A percentile compares a stretch with the other conserved stretches of the same genome.
phyloP scores from a whole-genome alignment of 2,329 filamentous ascomycete genomes.

The Colletotrichum tropicicola region DNA sequence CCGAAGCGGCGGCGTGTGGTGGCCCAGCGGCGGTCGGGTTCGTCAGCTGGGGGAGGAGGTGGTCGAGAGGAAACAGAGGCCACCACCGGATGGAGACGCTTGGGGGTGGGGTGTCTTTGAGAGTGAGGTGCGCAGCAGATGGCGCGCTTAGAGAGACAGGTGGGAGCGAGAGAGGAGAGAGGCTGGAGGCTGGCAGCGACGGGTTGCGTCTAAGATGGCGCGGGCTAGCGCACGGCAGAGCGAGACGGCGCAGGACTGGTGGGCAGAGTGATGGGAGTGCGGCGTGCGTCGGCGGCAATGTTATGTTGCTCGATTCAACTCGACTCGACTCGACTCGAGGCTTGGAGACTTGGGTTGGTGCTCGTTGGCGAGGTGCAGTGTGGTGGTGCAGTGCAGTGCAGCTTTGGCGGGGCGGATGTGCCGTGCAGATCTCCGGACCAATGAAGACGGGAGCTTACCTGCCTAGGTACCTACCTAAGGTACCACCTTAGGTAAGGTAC shows the following conservation, averaged over 20 bases:
- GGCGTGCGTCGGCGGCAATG: too few species aligned
- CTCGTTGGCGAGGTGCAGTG: too few species aligned
- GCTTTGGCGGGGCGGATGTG: conserved; percentile 18
- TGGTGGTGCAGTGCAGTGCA: background rate
- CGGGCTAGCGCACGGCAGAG: too few species aligned
- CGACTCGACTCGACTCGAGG: too few species aligned
- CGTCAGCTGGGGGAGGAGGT: background rate
- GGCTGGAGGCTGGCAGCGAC: background rate
- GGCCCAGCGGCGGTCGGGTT: background rate
- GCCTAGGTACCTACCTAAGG: background rate
- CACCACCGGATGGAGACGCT: background rate
- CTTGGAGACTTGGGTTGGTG: too few species aligned
- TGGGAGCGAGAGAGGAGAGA: too few species aligned
- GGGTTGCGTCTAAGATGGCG: too few species aligned
- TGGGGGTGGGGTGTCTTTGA: background rate
- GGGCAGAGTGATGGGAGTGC: too few species aligned
- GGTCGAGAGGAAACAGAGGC: background rate
- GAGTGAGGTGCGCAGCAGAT: too few species aligned
- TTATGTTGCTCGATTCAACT: too few species aligned
- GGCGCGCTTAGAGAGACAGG: too few species aligned
- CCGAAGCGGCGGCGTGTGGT: background rate
- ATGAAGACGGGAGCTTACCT: conserved; percentile 6
- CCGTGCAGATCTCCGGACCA: conserved; percentile 19
- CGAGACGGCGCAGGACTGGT: too few species aligned
- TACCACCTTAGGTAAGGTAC: background rate